These are phyloP conservation scores for Pelargonium exstipulatum DNA, from an alignment of 441 rosid species.

Conservation along the genomic window DNA sequence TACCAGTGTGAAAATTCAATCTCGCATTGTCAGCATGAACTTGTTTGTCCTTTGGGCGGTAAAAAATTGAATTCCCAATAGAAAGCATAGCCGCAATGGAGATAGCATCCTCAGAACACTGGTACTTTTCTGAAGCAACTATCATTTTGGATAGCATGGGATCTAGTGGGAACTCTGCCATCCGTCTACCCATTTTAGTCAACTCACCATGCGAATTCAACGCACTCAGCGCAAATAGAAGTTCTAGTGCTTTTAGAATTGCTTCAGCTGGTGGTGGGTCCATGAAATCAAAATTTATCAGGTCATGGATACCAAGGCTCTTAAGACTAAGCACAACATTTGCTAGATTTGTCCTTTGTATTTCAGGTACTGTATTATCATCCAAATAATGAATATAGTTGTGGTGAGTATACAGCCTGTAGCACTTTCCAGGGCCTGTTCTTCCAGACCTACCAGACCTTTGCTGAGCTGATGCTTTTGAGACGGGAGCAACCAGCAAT, in stretches of 20 bases:
- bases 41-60: slow-evolving; percentile 95
- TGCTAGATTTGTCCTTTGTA: slow-evolving; percentile 91
- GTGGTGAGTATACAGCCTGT: slow-evolving; percentile 74
- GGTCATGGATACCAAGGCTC: slow-evolving; percentile 96
- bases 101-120: slow-evolving; percentile 90
- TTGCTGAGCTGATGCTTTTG: slow-evolving; percentile 98
- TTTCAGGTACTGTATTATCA: slow-evolving; percentile 86
- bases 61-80: slow-evolving; percentile 84
- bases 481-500: slow-evolving; percentile 78
- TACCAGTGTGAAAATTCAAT: slow-evolving; percentile 87
- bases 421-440: slow-evolving; percentile 94
- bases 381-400: slow-evolving; percentile 82
- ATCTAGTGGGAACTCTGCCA: slow-evolving; percentile 97
- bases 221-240: slow-evolving; percentile 85
- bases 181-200: slow-evolving; percentile 89
- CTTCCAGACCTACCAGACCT: slow-evolving; percentile 96
- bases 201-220: slow-evolving; percentile 84
- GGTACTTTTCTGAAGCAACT: slow-evolving; percentile 85
- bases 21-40: slow-evolving; percentile 96
- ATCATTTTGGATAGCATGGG: slow-evolving; percentile 95
- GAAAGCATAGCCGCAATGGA: slow-evolving; percentile 95
- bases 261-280: slow-evolving; percentile 99
- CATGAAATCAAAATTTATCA: slow-evolving; percentile 91
- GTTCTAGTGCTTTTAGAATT: slow-evolving; percentile 78
- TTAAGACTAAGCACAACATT: slow-evolving; percentile 84